Evolutionary conservation across 2,329 filamentous ascomycete species (phyloP), one percentile per base, ranked within the genome.

Genomic region (Penicillium sp.): DNA sequence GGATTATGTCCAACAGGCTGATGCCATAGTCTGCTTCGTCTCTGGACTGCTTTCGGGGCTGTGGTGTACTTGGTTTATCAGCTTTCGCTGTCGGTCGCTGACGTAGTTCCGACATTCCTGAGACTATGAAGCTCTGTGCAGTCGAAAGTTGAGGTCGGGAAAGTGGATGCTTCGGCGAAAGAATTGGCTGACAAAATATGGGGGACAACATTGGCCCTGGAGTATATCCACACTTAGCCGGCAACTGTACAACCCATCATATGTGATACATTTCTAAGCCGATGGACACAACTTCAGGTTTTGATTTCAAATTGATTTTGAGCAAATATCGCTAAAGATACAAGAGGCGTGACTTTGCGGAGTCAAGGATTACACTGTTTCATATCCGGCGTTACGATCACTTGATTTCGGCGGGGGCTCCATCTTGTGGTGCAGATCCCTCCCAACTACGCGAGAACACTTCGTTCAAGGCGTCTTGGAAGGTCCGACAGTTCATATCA

Each of bases 401-500:
- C 36, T 58, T 56, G 27, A 50, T 45, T 59, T 31, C 45, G 16
- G 44, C 18, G 42, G 36, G 5, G 5, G 7, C 39, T 40, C 24
- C 24, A 40, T 31, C 39, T 32, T 50, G 46, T 10, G 32, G 31
- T 21, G 40, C 18, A 4, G 51, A 59, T 68, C 71, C 71, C 29
- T 78, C 76, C 76, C 76, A 79, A 44, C 67, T 72, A 27, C 81
- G 75, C 6, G 79, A 79, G 57, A 87, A 86, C 5, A 88, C 82
- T 57, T 86, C 79, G 55, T 83, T 79, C 47, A 88, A 71, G 0
- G 83, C 84, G 36, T 85, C 81, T 62, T 86, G 83, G 62, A 87
- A 83, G 2, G 84, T 80, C 45, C 83, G 80, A 36, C 84, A 83
- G 58, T 88, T 87, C 77, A 87, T 86, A 66, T 88, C 85, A 56